These are phyloP conservation scores for Phytophthora sp. DNA, from an alignment of 352 stramenopile genomes.

Conservation along the genomic window DNA sequence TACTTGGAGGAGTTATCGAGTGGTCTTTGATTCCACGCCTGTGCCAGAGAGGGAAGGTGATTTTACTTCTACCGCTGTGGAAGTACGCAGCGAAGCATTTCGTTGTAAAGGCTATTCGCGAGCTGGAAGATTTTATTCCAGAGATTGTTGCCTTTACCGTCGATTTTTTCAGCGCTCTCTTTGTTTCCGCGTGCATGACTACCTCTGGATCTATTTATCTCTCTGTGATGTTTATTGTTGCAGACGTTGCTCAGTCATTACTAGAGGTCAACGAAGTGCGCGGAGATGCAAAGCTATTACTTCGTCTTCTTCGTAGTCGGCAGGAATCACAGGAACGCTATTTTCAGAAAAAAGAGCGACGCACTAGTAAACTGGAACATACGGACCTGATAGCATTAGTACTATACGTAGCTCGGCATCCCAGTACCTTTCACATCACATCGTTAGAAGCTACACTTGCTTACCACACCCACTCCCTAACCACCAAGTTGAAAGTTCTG, in stretches of 20 bases:
- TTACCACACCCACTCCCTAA: conserved; percentile 2
- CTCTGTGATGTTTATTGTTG: conserved; percentile 8
- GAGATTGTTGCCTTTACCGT: conserved; percentile 7
- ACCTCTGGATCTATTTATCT: conserved; percentile 11
- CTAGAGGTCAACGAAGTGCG: conserved; percentile 20
- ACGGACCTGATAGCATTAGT: background rate
- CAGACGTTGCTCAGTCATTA: conserved; percentile 5
- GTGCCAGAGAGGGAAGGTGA: background rate
- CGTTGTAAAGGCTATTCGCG: background rate
- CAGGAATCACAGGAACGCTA: background rate
- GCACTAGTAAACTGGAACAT: background rate
- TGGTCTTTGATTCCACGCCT: conserved; percentile 7
- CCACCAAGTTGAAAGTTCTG: background rate
- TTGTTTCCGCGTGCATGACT: conserved; percentile 25
- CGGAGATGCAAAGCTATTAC: background rate
- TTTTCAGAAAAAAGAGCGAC: background rate
- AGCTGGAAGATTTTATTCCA: conserved; percentile 8
- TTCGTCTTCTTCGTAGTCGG: background rate
- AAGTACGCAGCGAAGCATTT: conserved; percentile 4
- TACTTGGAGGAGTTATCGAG: conserved; percentile 5
- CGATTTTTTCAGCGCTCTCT: conserved; percentile 25
- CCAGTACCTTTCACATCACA: background rate
- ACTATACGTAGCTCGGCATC: conserved; percentile 1
- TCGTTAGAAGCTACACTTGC: background rate
- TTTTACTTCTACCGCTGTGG: conserved; percentile 2